Conservation (phyloP, 805 yeast species). For the Nakazawaea ambrosiae region DNA sequence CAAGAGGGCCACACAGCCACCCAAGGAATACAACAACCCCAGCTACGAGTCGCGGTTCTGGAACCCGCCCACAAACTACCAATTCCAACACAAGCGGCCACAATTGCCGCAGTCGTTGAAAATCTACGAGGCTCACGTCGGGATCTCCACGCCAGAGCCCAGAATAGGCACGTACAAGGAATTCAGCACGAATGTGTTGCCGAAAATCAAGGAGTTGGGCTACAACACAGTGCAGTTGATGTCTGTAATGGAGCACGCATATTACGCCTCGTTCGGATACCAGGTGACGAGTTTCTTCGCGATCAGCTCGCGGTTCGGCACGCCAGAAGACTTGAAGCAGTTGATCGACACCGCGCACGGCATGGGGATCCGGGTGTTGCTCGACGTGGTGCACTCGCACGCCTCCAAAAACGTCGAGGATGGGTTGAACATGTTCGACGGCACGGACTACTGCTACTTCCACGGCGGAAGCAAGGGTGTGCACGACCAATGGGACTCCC, state of each 20-base stretch:
- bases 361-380: conserved; percentile 74
- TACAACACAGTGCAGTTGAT: conserved; percentile 91
- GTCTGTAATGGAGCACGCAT: conserved; percentile 99
- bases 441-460: conserved; percentile 91
- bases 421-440: conserved; percentile 90
- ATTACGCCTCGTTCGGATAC: conserved; percentile 97
- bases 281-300: conserved; percentile 94
- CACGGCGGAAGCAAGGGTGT: conserved; percentile 81
- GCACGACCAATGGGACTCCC: conserved; percentile 95
- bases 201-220: conserved; percentile 79
- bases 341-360: conserved; percentile 89
- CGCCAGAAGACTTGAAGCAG: conserved; percentile 91
- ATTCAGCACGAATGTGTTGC: conserved; percentile 73
- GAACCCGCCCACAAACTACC: conserved; percentile 64
- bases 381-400: conserved; percentile 94
- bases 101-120: conserved; percentile 45
- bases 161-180: conserved; percentile 79
- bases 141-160: conserved; percentile 89
- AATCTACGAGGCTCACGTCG: conserved; percentile 93
- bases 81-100: conserved; percentile 64
- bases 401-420: conserved; percentile 92
- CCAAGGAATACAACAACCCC: conserved; percentile 37
- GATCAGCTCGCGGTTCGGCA: conserved; percentile 80
- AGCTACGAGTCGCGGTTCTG: conserved; percentile 86
- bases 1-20: conserved; percentile 71